These are phyloP conservation scores for Silene noctiflora DNA, from an alignment of 179 eudicot species.

Conservation along the genomic window DNA sequence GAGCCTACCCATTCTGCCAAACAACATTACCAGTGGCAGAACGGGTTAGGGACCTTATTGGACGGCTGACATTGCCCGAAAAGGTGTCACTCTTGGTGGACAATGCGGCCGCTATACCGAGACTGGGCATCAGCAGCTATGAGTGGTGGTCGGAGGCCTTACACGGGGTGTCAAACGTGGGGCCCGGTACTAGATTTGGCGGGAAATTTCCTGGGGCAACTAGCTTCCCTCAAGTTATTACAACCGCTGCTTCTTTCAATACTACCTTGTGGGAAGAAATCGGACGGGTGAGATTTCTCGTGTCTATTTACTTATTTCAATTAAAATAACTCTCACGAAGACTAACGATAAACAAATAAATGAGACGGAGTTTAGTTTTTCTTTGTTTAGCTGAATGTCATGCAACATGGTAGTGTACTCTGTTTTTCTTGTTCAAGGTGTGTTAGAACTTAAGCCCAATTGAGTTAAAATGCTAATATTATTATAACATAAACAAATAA, in stretches of 20 bases:
- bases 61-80: slow-evolving; percentile 50
- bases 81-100: slow-evolving; percentile 49
- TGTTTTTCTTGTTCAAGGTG: not conserved
- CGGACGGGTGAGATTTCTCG: slow-evolving; percentile 50
- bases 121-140: slow-evolving; percentile 54
- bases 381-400: too few species aligned
- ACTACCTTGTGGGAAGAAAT: slow-evolving; percentile 59
- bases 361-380: too few species aligned
- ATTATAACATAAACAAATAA: too few species aligned
- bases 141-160: slow-evolving; percentile 89
- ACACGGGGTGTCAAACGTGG: slow-evolving; percentile 67
- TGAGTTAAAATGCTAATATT: too few species aligned
- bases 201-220: slow-evolving; percentile 61
- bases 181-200: slow-evolving; percentile 62
- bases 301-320: not conserved
- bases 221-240: slow-evolving; percentile 69
- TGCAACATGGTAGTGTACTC: too few species aligned
- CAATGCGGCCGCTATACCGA: slow-evolving; percentile 53
- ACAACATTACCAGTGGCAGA: slow-evolving; percentile 27
- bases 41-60: slow-evolving; percentile 48
- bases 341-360: too few species aligned
- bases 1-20: slow-evolving; percentile 39
- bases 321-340: too few species aligned
- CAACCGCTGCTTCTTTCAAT: slow-evolving; percentile 69
- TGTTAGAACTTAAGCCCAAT: not conserved